Conservation (phyloP, 345 rosid genomes). For the Lumnitzera racemosa region DNA sequence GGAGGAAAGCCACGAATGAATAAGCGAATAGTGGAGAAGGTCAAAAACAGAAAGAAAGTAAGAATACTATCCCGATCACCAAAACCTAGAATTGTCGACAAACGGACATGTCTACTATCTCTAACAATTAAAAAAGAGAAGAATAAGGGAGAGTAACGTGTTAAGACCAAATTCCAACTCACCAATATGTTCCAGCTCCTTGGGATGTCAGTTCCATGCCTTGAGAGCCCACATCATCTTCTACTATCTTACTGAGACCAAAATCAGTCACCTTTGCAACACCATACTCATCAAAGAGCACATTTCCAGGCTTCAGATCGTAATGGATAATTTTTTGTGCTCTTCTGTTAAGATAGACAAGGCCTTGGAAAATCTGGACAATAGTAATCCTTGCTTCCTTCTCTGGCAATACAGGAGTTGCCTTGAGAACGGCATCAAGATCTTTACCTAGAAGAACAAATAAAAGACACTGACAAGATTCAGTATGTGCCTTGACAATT, state of each 20-base stretch:
- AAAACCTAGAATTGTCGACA: no score
- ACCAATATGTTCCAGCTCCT: slow-evolving; percentile 99
- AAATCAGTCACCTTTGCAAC: slow-evolving; percentile 98
- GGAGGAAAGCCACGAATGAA: background rate
- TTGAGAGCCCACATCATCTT: slow-evolving; percentile 86
- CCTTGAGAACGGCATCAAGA: slow-evolving; percentile 95
- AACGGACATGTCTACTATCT: no score
- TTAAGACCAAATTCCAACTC: slow-evolving; percentile 14
- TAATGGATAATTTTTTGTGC: slow-evolving; percentile 90
- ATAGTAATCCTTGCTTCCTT: slow-evolving; percentile 89
- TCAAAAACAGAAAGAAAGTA: no score
- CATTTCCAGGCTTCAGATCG: slow-evolving; percentile 99
- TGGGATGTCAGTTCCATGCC: slow-evolving; percentile 99
- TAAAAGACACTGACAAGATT: slow-evolving; percentile 5
- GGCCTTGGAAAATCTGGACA: slow-evolving; percentile 97
- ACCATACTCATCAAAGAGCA: slow-evolving; percentile 92
- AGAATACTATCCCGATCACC: no score
- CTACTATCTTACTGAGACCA: slow-evolving; percentile 98
- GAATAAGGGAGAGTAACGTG: background rate
- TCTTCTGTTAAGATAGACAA: slow-evolving; percentile 79
- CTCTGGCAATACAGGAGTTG: slow-evolving; percentile 89
- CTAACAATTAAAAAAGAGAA: background rate
- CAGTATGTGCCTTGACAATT: slow-evolving; percentile 6
- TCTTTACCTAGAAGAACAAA: slow-evolving; percentile 68
- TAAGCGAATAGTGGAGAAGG: no score